Evolutionary conservation across 2,329 filamentous ascomycete species (phyloP), one percentile per base, ranked within the genome.

Genomic region (Fusarium continuum): DNA sequence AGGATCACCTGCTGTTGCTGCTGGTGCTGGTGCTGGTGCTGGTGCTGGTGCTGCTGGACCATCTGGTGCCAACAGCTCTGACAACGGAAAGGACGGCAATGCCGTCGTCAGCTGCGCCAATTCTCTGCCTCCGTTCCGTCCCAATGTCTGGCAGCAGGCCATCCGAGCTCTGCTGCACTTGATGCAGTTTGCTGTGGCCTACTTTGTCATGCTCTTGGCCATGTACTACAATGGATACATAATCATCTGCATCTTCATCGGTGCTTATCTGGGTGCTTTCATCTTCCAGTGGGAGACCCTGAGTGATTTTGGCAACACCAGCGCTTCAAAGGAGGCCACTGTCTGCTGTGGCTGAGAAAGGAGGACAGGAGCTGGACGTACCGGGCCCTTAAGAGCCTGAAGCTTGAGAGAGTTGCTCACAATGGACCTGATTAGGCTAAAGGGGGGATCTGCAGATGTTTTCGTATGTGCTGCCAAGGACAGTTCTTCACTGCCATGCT

Each of bases 191-290:
- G 87, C 86, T 0, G 83, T 92, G 2, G 91, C 90, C 3, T 95
- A 94, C 73, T 87, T 94, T 67, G 76, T 94, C 70, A 94, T 95
- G 91, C 77, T 90, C 78, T 53, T 72, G 40, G 67, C 70, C 76
- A 72, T 68, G 75, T 86, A 86, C 73, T 87, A 83, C 76, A 87
- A 86, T 67, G 86, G 88, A 9, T 95, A 92, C 75, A 83, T 95
- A 62, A 91, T 95, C 74, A 88, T 94, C 56, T 91, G 87, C 67
- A 92, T 95, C 73, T 85, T 94, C 61, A 84, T 94, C 51, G 92
- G 92, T 2, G 86, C 89, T 1, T 92, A 86, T 64, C 53, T 93
- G 6, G 92, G 91, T 14, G 82, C 84, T 11, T 91, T 93, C 63
- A 71, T 91, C 56, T 94, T 92, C 73, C 85, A 87, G 25, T 93